Conservation (phyloP, 768 basidiomycete genomes). For the Boletus tomentosulus region DNA sequence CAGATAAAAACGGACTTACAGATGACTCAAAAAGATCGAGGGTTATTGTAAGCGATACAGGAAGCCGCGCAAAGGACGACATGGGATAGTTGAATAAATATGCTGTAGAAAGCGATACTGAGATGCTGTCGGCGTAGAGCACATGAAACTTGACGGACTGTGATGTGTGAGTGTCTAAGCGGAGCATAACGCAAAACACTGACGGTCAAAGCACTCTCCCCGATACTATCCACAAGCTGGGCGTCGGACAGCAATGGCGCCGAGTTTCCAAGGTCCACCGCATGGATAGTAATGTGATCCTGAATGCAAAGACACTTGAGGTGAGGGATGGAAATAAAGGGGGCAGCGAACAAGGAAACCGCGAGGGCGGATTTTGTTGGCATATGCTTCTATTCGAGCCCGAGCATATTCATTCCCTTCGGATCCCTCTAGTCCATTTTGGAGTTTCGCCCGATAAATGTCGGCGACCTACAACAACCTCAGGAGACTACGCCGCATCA, state of each 20-base stretch:
- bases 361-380: constrained; percentile 70
- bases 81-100: constrained; percentile 84
- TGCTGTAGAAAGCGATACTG: constrained; percentile 78
- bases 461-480: constrained; percentile 50
- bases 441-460: constrained; percentile 72
- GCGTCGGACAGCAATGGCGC: constrained; percentile 79
- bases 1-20: constrained; percentile 36
- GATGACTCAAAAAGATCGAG: constrained; percentile 69
- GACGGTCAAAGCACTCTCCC: constrained; percentile 27
- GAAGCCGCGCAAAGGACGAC: constrained; percentile 76
- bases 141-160: constrained; percentile 83
- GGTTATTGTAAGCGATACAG: constrained; percentile 76
- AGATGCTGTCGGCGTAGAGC: constrained; percentile 77
- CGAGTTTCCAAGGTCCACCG: constrained; percentile 74
- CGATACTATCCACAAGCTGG: constrained; percentile 34
- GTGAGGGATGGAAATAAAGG: background rate
- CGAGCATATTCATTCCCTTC: constrained; percentile 85
- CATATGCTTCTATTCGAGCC: constrained; percentile 71
- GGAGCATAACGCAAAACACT: constrained; percentile 8
- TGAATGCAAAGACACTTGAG: constrained; percentile 27
- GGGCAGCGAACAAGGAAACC: constrained; percentile 55
- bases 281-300: constrained; percentile 85
- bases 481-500: background rate
- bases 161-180: constrained; percentile 14
- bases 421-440: constrained; percentile 61